A percentile compares a stretch with the other conserved stretches of the same genome.
Conservation (phyloP, 768 basidiomycete genomes). For the Epithele typhae region DNA sequence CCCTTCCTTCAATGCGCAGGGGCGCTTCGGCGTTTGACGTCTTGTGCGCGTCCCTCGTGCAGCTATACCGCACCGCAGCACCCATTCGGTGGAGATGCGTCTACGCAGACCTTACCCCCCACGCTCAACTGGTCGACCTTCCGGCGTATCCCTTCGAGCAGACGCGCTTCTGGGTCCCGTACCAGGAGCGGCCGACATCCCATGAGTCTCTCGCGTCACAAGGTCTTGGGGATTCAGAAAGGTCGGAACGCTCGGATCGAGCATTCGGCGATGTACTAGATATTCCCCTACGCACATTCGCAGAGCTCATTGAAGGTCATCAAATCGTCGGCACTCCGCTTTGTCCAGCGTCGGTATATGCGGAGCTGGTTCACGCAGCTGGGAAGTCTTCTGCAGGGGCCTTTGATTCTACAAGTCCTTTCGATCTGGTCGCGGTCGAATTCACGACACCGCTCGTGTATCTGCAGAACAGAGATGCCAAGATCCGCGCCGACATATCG, state of each 20-base stretch:
- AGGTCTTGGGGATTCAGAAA: too few relatives aligned
- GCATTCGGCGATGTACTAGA: too few relatives aligned
- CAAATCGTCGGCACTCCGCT: background rate
- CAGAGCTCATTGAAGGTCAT: background rate
- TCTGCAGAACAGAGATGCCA: too few relatives aligned
- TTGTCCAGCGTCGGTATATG: slow-evolving; percentile 19
- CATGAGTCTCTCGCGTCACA: too few relatives aligned
- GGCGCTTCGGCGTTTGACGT: slow-evolving; percentile 40
- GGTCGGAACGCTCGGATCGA: too few relatives aligned
- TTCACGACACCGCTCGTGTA: too few relatives aligned
- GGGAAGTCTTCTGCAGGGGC: too few relatives aligned
- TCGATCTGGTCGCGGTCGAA: too few relatives aligned
- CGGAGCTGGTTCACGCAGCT: background rate
- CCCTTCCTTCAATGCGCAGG: slow-evolving; percentile 50
- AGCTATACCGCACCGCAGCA: slow-evolving; percentile 40
- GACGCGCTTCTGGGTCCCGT: slow-evolving; percentile 54
- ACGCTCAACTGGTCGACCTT: slow-evolving; percentile 40
- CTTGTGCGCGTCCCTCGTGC: slow-evolving; percentile 41
- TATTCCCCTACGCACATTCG: too few relatives aligned
- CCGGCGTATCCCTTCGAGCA: slow-evolving; percentile 62
- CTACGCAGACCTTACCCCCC: slow-evolving; percentile 41
- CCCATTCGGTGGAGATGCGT: slow-evolving; percentile 51
- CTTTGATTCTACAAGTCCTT: too few relatives aligned
- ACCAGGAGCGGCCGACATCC: slow-evolving; percentile 35
- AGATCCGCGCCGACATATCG: too few relatives aligned